Base-by-base conservation (phyloP, 306 rosid genomes). In the Arachis stenosperma region DNA sequence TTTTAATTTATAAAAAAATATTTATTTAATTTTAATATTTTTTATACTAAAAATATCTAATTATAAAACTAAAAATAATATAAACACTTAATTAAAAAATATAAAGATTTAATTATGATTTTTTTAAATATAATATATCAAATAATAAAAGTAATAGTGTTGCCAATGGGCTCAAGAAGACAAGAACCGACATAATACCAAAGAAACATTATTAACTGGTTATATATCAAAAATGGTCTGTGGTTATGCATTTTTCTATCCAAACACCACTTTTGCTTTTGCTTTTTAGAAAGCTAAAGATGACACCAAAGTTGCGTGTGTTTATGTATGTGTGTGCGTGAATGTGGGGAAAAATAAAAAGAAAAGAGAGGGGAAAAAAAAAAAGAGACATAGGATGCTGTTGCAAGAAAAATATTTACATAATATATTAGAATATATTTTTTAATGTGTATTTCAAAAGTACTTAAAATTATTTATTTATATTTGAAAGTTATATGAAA, bases 201-300 rank as follows among this genome's bases (percentile, higher is more conserved):
- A 2, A 53, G 43, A 68, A 69, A 73, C 57, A 36, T 56, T 55
- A 36, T 56, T 55, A 71, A 79, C 63, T 58, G 77, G 60, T 30
- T 61, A 81, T 85, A 33, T 33, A 33, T 33, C 4, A 33, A 33
- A 79, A 89, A 88, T 79, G 83, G 88, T 81, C 87, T 75, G 80
- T 81, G 76, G 75, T 84, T 79, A 65, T 83, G 71, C 79, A 84
- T 81, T 87, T 85, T 70, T 80, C 81, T 72, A 80, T 83, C 72
- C 81, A 74, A 76, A 83, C 80, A 71, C 71, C 82, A 83, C 85
- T 86, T 87, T 89, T 87, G 81, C 92, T 89, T 86, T 91, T 83
- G 60, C 93, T 87, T 83, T 89, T 72, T 36, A 83, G 89, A 92
- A 92, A 89, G 96, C 83, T 84, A 86, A 87, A 78, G 89, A 78